These are phyloP conservation scores for Ogataea ramenticola DNA, from an alignment of 805 yeast genomes.

Conservation along the genomic window DNA sequence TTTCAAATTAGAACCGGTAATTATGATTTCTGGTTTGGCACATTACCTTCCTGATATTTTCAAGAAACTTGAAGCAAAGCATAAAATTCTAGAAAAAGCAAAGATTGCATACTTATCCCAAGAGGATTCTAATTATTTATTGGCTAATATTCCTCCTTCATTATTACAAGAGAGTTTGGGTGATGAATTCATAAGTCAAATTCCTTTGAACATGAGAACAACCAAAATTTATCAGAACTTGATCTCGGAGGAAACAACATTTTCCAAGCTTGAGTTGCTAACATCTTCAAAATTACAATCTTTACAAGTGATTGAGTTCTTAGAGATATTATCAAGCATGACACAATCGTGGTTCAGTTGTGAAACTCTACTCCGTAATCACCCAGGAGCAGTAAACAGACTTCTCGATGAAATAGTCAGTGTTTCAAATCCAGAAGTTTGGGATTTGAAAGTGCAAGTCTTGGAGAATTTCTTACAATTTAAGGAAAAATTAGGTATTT, in stretches of 20 bases:
- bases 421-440: conserved; percentile 14
- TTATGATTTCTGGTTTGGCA: conserved; percentile 13
- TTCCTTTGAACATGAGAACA: conserved; percentile 17
- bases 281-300: conserved; percentile 8
- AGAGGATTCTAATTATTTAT: not conserved
- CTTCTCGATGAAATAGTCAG: conserved; percentile 17
- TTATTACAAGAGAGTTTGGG: not conserved
- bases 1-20: conserved; percentile 15
- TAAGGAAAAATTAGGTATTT: conserved; percentile 12
- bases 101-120: not conserved
- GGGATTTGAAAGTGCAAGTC: conserved; percentile 11
- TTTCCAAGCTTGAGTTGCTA: not conserved
- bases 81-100: conserved; percentile 12
- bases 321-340: conserved; percentile 18
- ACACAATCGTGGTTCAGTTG: conserved; percentile 15
- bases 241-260: conserved; percentile 11
- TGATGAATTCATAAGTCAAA: not conserved
- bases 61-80: conserved; percentile 13
- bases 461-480: conserved; percentile 10
- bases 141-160: not conserved
- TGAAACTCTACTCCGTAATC: conserved; percentile 14
- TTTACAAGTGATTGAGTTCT: conserved; percentile 17
- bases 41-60: conserved; percentile 13
- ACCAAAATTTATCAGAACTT: conserved; percentile 19
- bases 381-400: conserved; percentile 22